Evolutionary conservation across 495 filamentous ascomycete species (phyloP), one percentile per base, ranked within the genome.

Genomic region (Aspergillus campestris): DNA sequence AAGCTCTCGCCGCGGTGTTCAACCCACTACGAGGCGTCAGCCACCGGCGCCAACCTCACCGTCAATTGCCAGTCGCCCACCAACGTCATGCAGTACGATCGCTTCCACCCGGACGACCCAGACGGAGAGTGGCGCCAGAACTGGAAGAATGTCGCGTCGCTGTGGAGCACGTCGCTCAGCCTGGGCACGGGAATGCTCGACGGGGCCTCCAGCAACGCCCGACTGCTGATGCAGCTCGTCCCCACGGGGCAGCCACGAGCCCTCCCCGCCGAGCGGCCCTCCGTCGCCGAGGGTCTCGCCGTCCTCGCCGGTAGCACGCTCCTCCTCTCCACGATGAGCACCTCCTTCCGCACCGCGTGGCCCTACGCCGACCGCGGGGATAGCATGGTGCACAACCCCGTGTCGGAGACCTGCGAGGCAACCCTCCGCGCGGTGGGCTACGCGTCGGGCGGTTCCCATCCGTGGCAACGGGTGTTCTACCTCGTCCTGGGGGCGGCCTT

Each of bases 251-350:
- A 50, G 32, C 36, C 44, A 0, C 60, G 58, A 2, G 56, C 74
- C 39, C 63, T 24, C 4, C 18, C 18, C 18, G 18, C 67, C 3
- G 40, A 45, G 0, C 56, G 82, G 0, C 85, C 86, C 0, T 83
- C 78, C 6, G 68, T 82, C 5, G 76, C 74, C 0, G 86, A 90
- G 56, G 77, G 77, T 0, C 60, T 90, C 0, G 82, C 83, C 0
- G 82, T 85, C 2, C 66, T 87, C 50, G 74, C 74, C 0, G 78
- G 78, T 10, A 77, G 69, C 47, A 88, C 83, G 0, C 58, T 89
- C 0, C 69, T 85, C 30, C 58, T 79, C 32, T 68, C 70, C 27
- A 51, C 74, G 0, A 52, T 67, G 11, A 57, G 75, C 33, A 57
- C 80, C 0, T 81, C 82, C 3, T 82, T 79, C 49, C 64, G 74